These are phyloP conservation scores for Cladosporium oxysporum DNA, from an alignment of 2,329 filamentous ascomycete genomes.

Conservation along the genomic window DNA sequence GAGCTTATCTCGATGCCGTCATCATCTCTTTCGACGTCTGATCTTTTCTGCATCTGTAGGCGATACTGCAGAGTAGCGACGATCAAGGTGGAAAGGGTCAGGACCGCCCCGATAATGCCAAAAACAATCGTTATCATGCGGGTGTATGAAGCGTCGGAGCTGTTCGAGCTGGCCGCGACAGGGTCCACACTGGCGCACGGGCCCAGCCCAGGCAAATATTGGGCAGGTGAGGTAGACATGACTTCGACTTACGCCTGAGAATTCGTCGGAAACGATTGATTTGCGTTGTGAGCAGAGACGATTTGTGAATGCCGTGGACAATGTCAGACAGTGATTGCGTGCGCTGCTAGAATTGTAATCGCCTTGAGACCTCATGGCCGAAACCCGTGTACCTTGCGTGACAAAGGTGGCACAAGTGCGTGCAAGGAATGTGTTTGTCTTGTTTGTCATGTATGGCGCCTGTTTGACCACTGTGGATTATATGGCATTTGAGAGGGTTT, in stretches of 20 bases:
- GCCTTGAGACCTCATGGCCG: no score
- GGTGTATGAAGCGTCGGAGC: background rate
- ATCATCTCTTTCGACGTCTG: background rate
- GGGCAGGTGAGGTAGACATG: background rate
- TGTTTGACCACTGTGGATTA: background rate
- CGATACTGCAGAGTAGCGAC: background rate
- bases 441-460: background rate
- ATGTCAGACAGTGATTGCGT: background rate
- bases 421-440: background rate
- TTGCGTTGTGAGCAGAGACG: background rate
- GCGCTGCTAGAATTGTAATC: no score
- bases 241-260: no score
- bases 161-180: background rate
- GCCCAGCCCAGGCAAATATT: background rate
- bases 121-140: background rate
- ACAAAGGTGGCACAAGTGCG: background rate
- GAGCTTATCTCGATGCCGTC: background rate
- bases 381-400: background rate
- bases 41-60: background rate
- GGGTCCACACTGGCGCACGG: background rate
- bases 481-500: background rate
- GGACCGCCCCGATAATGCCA: background rate
- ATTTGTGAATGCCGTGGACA: background rate
- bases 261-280: no score
- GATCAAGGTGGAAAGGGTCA: background rate